Percentiles rank a stretch among this genome's conserved stretches.
These are phyloP conservation scores for Pichia cabralensis DNA, from an alignment of 805 yeast species.

Conservation along the genomic window DNA sequence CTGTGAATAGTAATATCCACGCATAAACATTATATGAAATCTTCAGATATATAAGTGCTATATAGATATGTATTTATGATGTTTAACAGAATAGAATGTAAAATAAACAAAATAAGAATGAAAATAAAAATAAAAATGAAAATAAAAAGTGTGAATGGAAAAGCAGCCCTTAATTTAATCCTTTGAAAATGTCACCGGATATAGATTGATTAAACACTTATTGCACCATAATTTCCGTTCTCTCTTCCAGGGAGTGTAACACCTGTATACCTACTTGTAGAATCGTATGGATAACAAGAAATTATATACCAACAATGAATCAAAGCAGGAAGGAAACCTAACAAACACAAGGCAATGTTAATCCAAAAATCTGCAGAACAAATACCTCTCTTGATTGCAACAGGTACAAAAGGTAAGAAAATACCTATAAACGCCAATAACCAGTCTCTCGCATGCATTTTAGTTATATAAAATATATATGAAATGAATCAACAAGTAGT, in stretches of 20 bases:
- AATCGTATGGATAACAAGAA: slow-evolving; percentile 52
- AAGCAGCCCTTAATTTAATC: too few species aligned
- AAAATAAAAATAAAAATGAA: not conserved
- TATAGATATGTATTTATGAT: not conserved
- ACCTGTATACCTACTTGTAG: slow-evolving; percentile 20
- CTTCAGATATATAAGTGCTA: too few species aligned
- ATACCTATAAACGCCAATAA: slow-evolving; percentile 57
- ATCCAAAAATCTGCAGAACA: slow-evolving; percentile 50
- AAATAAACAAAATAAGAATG: not conserved
- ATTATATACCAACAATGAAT: slow-evolving; percentile 73
- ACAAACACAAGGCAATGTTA: slow-evolving; percentile 54
- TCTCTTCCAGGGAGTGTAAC: slow-evolving; percentile 30
- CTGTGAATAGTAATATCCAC: too few species aligned
- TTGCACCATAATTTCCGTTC: slow-evolving; percentile 25
- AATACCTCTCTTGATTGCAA: slow-evolving; percentile 55
- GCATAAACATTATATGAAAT: too few species aligned
- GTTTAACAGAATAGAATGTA: not conserved
- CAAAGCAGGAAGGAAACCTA: slow-evolving; percentile 72
- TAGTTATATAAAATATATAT: not conserved
- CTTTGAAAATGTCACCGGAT: not conserved
- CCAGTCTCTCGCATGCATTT: slow-evolving; percentile 36
- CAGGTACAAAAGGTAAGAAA: slow-evolving; percentile 66
- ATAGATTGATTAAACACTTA: slow-evolving; percentile 7
- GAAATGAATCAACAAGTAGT: too few species aligned
- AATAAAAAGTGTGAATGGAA: not conserved